Evolutionary conservation across 2,329 filamentous ascomycete genomes (phyloP).

Genomic region (Sarocladium strictum): DNA sequence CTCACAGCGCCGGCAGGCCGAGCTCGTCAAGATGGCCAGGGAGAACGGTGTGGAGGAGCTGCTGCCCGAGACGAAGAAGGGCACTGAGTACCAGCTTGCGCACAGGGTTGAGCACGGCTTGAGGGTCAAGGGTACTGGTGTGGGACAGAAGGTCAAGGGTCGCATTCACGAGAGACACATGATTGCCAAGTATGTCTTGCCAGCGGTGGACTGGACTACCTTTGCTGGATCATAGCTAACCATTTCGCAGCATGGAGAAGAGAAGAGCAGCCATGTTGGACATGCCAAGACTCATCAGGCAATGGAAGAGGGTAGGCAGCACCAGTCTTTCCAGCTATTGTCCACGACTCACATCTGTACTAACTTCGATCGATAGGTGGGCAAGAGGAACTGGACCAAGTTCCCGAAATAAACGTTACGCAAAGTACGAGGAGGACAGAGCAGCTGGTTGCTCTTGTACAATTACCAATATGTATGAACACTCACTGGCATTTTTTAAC

Average conservation of each 20-base stretch:
- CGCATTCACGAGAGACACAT: conserved; percentile 87
- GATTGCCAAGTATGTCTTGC: conserved; percentile 57
- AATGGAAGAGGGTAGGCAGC: conserved; percentile 83
- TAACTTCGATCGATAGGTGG: conserved; percentile 38
- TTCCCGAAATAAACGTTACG: conserved; percentile 45
- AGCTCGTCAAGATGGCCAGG: conserved; percentile 79
- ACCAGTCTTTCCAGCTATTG: not conserved
- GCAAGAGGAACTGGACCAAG: conserved; percentile 50
- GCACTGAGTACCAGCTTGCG: conserved; percentile 62
- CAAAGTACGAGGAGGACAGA: not conserved
- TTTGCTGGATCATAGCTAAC: conserved; percentile 22
- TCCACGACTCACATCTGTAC: conserved; percentile 15
- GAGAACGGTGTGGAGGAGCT: conserved; percentile 75
- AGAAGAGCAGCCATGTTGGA: conserved; percentile 87
- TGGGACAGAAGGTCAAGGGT: conserved; percentile 91
- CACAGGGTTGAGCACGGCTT: conserved; percentile 73
- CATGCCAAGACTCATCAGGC: conserved; percentile 86
- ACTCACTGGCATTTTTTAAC: not conserved
- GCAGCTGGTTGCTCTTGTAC: not conserved
- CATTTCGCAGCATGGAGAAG: conserved; percentile 63
- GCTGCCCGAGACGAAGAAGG: conserved; percentile 71
- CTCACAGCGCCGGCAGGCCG: conserved; percentile 81
- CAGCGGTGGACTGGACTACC: not conserved
- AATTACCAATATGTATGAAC: conserved; percentile 7
- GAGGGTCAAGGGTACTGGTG: conserved; percentile 85